A percentile compares a stretch with the other conserved stretches of the same genome.
Evolutionary conservation across 345 rosid genomes (phyloP).

Genomic region (Clausena lansium): DNA sequence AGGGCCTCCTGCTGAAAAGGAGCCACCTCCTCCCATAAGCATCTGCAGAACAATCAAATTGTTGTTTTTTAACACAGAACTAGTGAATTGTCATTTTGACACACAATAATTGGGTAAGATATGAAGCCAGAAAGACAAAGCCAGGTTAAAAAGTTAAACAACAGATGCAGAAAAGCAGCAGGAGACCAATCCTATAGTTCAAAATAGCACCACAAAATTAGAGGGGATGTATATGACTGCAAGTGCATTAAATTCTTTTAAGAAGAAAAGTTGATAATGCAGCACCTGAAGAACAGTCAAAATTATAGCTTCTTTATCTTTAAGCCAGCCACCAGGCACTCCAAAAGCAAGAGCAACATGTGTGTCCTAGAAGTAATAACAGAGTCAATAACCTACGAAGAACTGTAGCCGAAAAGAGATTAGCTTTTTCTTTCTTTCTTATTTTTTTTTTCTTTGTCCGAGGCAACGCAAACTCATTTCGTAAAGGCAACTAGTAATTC

Average conservation of each 20-base stretch:
- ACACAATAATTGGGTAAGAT: not conserved
- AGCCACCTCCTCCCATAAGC: constrained; percentile 98
- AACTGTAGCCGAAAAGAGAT: not conserved
- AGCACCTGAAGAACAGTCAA: constrained; percentile 77
- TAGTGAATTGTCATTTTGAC: not conserved
- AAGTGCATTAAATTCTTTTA: not conserved
- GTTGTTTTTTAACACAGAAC: not conserved
- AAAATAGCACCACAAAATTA: not conserved
- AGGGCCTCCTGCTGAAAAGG: constrained; percentile 97
- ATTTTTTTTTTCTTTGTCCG: not conserved
- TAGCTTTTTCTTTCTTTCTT: not conserved
- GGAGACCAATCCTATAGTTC: not conserved
- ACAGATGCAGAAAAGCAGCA: not conserved
- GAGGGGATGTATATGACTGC: not conserved
- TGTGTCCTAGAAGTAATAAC: constrained; percentile 36
- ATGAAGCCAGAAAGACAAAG: not conserved
- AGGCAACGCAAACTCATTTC: constrained; percentile 12
- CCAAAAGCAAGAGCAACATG: constrained; percentile 79
- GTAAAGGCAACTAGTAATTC: constrained; percentile 5
- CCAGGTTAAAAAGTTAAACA: not conserved
- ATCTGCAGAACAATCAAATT: constrained; percentile 40
- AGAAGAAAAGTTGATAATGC: constrained; percentile 9
- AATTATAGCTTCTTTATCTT: constrained; percentile 56
- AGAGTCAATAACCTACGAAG: not conserved
- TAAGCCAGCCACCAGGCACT: constrained; percentile 71